Base-by-base conservation (phyloP, 2,329 filamentous ascomycete species). In the Colletotrichum sp. region DNA sequence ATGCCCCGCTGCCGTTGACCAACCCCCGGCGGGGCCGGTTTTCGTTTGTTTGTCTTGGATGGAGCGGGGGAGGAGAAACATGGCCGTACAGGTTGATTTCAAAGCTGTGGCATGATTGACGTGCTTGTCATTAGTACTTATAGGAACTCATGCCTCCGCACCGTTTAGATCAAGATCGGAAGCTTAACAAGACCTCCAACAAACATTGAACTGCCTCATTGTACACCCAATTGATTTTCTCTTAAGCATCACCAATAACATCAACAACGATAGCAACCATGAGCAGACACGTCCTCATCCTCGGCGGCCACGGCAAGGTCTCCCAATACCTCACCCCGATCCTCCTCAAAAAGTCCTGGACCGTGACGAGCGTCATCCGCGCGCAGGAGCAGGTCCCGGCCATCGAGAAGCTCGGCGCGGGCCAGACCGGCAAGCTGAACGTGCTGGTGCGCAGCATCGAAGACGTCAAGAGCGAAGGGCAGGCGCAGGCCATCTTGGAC, bases 221-320 rank as follows among this genome's bases (percentile, higher is more conserved):
- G 39, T 1, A 48, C 18, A 48, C 0, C 3, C n/a, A 52, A 52
- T 52, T 13, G 43, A 43, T 4, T 1, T 1, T 6, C 7, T 16
- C 6, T 32, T 5, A 70, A 0, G 5, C 3, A 65, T 6, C 30
- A 59, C 39, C 34, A 36, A 1, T 34, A 34, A 3, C 36, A 36
- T 2, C 26, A 32, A 6, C 30, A 21, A 36, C 34, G 6, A 36
- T n/a, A 32, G 36, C 10, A 65, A 80, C 68, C 77, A 81, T 83
- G 77, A 79, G 79, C 78, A 87, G 83, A 34, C 88, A 91, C 81
- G 91, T 96, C 75, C 92, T 96, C 76, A 85, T 97, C 78, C 91
- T 97, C 77, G 95, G 95, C 81, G 95, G 95, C 80, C 95, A 96
- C 86, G 95, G 95, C 86, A 95, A 96, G 83, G 85, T 97, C 75